Evolutionary conservation across 176 grass and related monocot genomes (phyloP).

Genomic region (Rhynchospora pubera): DNA sequence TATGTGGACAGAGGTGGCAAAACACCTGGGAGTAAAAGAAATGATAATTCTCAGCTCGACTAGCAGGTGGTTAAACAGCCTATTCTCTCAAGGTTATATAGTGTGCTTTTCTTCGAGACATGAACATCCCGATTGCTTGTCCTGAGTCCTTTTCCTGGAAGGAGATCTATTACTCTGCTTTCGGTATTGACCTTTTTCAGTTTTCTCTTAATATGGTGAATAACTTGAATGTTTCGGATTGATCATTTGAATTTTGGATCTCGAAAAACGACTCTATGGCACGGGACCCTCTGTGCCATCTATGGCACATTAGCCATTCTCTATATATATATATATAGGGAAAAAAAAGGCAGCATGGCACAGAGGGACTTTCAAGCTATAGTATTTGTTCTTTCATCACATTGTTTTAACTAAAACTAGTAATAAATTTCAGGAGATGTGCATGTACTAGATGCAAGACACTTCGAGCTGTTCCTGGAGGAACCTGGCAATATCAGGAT

Average conservation of each 20-base stretch:
- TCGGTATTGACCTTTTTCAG: constrained; percentile 32
- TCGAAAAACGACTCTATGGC: too few species aligned
- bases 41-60: constrained; percentile 41
- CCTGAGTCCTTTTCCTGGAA: constrained; percentile 55
- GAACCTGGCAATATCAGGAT: constrained; percentile 52
- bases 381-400: neutral
- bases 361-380: neutral
- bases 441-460: constrained; percentile 63
- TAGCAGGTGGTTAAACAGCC: constrained; percentile 66
- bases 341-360: too few species aligned
- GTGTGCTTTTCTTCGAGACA: constrained; percentile 71
- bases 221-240: too few species aligned
- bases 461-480: constrained; percentile 72
- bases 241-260: too few species aligned
- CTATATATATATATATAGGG: too few species aligned
- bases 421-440: constrained; percentile 36
- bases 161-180: constrained; percentile 50
- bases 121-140: constrained; percentile 28
- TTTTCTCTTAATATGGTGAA: too few species aligned
- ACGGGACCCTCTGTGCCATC: too few species aligned
- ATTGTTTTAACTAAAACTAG: neutral
- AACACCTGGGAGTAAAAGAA: constrained; percentile 56
- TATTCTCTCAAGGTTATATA: constrained; percentile 58
- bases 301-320: too few species aligned
- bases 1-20: constrained; percentile 92